A percentile compares a stretch with the other conserved stretches of the same genome.
Conservation (phyloP, 805 yeast genomes). For the Tetrapisispora nanseiensis region DNA sequence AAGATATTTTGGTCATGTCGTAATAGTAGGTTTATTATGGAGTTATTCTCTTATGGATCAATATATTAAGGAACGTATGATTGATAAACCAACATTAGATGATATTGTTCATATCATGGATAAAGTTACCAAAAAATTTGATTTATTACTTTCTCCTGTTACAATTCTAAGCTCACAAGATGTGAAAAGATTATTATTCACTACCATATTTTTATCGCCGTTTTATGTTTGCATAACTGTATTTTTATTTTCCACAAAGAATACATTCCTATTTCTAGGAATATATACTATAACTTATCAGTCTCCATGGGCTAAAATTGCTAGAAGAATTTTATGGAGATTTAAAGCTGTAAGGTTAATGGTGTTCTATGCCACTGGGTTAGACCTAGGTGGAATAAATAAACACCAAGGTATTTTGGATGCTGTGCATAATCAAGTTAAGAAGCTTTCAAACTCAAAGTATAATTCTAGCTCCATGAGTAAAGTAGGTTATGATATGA, state of each 20-base stretch:
- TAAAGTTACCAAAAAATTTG: constrained; percentile 64
- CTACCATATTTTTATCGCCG: constrained; percentile 82
- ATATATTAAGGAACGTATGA: constrained; percentile 48
- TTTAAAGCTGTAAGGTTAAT: constrained; percentile 57
- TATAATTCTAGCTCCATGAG: background rate
- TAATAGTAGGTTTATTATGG: constrained; percentile 40
- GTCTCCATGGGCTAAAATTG: constrained; percentile 73
- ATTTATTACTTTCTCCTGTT: constrained; percentile 71
- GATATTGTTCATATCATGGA: constrained; percentile 73
- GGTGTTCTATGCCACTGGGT: constrained; percentile 77
- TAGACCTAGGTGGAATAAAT: constrained; percentile 54
- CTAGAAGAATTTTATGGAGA: constrained; percentile 79
- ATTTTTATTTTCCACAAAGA: constrained; percentile 62
- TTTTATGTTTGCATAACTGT: constrained; percentile 61
- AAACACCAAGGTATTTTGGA: constrained; percentile 35
- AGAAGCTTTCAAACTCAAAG: constrained; percentile 20
- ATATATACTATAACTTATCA: constrained; percentile 67
- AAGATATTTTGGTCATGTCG: constrained; percentile 73
- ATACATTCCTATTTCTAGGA: constrained; percentile 50
- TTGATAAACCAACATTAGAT: constrained; percentile 70
- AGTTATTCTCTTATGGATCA: constrained; percentile 50
- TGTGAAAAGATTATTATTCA: constrained; percentile 66
- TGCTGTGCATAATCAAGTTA: constrained; percentile 34
- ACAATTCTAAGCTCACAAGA: constrained; percentile 72
- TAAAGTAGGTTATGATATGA: constrained; percentile 1